Evolutionary conservation across 345 rosid genomes (phyloP).

Genomic region (Passiflora organensis): DNA sequence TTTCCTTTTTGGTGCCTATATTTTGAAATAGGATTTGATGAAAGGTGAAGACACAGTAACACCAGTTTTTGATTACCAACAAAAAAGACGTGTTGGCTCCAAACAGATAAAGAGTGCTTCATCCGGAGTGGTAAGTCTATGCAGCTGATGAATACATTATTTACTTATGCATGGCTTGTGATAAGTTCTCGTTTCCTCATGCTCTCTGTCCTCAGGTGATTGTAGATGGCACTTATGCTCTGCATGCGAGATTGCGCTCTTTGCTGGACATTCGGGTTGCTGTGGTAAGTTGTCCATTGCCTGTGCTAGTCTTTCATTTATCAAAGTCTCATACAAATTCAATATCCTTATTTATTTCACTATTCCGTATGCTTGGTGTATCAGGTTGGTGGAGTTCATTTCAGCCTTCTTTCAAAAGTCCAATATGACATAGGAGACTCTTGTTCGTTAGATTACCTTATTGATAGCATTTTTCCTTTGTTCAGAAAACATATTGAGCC

Average conservation of each 20-base stretch:
- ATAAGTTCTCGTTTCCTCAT: slow-evolving; percentile 20
- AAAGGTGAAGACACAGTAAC: slow-evolving; percentile 63
- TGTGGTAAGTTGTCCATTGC: slow-evolving; percentile 50
- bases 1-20: neutral
- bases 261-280: slow-evolving; percentile 98
- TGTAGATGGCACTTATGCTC: slow-evolving; percentile 97
- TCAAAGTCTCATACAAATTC: neutral
- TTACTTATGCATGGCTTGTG: slow-evolving; percentile 13
- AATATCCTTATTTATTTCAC: slow-evolving; percentile 1
- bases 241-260: slow-evolving; percentile 89
- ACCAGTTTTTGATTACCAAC: slow-evolving; percentile 89
- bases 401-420: slow-evolving; percentile 97
- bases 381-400: slow-evolving; percentile 99
- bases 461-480: slow-evolving; percentile 96
- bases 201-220: slow-evolving; percentile 52
- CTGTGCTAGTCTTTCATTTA: slow-evolving; percentile 3
- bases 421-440: slow-evolving; percentile 94
- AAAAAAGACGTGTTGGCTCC: slow-evolving; percentile 56
- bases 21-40: slow-evolving; percentile 60
- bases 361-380: slow-evolving; percentile 14
- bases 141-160: neutral
- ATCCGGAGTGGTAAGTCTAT: slow-evolving; percentile 67
- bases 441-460: slow-evolving; percentile 86
- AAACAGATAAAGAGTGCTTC: slow-evolving; percentile 55
- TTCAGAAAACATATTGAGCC: slow-evolving; percentile 98